These are phyloP conservation scores for Claviceps sp. DNA, from an alignment of 2,329 filamentous ascomycete species.

Conservation along the genomic window DNA sequence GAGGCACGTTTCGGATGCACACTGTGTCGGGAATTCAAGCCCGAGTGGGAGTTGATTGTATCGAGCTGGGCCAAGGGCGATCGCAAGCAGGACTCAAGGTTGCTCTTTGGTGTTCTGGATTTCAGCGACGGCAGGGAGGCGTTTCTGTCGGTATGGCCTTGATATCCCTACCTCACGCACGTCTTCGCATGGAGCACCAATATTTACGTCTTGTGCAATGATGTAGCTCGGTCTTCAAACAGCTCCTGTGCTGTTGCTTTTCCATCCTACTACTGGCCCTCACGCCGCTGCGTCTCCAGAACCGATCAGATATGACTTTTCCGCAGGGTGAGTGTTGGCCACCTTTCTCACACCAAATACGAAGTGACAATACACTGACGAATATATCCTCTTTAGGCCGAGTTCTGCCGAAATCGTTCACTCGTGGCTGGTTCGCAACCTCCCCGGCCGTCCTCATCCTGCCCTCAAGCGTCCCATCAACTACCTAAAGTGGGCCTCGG, in stretches of 20 bases:
- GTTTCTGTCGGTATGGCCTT: conserved; percentile 63
- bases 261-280: conserved; percentile 71
- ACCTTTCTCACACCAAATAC: neutral
- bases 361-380: neutral
- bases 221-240: conserved; percentile 80
- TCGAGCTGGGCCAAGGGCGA: conserved; percentile 83
- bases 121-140: conserved; percentile 72
- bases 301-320: conserved; percentile 76
- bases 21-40: conserved; percentile 81
- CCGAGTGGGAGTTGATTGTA: conserved; percentile 80
- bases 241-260: conserved; percentile 78
- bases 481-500: conserved; percentile 60
- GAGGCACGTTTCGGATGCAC: conserved; percentile 73
- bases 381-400: conserved; percentile 35
- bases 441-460: conserved; percentile 68
- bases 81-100: conserved; percentile 54
- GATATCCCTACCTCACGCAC: neutral
- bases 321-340: conserved; percentile 46
- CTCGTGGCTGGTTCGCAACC: conserved; percentile 63
- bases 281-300: conserved; percentile 57
- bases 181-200: neutral
- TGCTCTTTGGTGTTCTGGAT: conserved; percentile 77
- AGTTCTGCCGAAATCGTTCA: conserved; percentile 67
- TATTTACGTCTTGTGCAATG: neutral
- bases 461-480: conserved; percentile 75